Evolutionary conservation across 2,329 filamentous ascomycete genomes (phyloP).

Genomic region (Fusarium succisae): DNA sequence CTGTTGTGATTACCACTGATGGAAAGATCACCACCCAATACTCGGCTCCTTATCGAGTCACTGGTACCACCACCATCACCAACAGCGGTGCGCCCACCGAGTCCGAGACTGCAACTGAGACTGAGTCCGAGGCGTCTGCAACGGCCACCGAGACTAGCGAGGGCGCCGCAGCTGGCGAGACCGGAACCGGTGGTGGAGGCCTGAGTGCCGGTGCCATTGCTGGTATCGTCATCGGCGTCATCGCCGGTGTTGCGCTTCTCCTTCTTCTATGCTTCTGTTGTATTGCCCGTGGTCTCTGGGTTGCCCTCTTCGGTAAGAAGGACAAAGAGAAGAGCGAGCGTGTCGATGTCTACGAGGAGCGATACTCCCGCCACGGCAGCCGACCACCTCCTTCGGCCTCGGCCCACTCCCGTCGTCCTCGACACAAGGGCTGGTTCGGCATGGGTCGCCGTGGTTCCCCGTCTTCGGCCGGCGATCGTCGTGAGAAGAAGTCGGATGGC

Average conservation of each 20-base stretch:
- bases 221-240: constrained; percentile 79
- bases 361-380: constrained; percentile 61
- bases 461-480: constrained; percentile 51
- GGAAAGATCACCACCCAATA: constrained; percentile 64
- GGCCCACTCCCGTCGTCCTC: constrained; percentile 59
- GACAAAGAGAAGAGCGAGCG: constrained; percentile 60
- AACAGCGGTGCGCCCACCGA: constrained; percentile 60
- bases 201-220: constrained; percentile 80
- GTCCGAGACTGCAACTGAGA: constrained; percentile 58
- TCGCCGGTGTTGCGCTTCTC: constrained; percentile 73
- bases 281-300: constrained; percentile 70
- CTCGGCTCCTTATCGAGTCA: constrained; percentile 62
- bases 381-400: constrained; percentile 48
- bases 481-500: constrained; percentile 59
- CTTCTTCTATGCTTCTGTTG: constrained; percentile 80
- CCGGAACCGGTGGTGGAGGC: constrained; percentile 51
- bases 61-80: constrained; percentile 63
- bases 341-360: constrained; percentile 71
- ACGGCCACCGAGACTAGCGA: constrained; percentile 59
- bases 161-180: constrained; percentile 27
- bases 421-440: constrained; percentile 67
- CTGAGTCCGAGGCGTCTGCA: constrained; percentile 62
- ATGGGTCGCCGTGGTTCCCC: constrained; percentile 53
- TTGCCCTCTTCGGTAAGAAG: constrained; percentile 69
- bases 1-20: constrained; percentile 56